Percentiles rank a stretch among this genome's conserved stretches.
phyloP scores from a whole-genome alignment of 208 protist genomes.

The Trypanosoma conorhini region DNA sequence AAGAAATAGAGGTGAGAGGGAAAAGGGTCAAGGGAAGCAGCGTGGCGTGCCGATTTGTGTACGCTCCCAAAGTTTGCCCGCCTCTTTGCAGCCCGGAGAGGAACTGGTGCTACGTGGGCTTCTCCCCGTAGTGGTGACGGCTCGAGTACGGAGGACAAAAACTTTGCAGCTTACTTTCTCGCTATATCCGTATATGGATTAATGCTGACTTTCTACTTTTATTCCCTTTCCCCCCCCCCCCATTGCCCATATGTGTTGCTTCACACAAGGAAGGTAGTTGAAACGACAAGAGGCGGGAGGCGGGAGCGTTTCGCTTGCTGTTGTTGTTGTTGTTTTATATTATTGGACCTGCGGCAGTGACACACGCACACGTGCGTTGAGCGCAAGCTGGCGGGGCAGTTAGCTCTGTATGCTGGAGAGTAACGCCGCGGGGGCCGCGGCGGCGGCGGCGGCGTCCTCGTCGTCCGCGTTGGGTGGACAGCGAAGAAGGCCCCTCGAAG shows the following conservation, averaged over 20 bases:
- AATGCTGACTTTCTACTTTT: not conserved
- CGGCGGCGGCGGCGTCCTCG: not conserved
- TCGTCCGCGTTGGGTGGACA: not conserved
- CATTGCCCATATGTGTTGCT: not conserved
- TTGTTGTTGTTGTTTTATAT: not conserved
- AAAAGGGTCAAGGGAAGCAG: not conserved
- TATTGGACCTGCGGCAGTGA: not conserved
- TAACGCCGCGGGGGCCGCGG: not conserved
- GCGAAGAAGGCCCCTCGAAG: not conserved
- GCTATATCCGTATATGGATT: not conserved
- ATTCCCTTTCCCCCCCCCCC: not conserved
- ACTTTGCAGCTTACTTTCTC: not conserved
- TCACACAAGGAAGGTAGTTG: not conserved
- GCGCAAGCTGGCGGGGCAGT: not conserved
- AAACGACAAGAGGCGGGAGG: not conserved
- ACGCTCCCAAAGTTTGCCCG: not conserved
- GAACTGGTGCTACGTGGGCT: not conserved
- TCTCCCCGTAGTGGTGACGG: not conserved
- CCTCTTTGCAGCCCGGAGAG: not conserved
- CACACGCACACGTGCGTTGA: not conserved
- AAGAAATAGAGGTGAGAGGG: not conserved
- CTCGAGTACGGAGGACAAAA: not conserved
- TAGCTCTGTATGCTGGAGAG: constrained; percentile 1
- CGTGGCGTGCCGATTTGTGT: not conserved
- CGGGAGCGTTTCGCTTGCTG: not conserved